These are phyloP conservation scores for Dacryopinax spathularia DNA, from an alignment of 768 basidiomycete species.

Conservation along the genomic window DNA sequence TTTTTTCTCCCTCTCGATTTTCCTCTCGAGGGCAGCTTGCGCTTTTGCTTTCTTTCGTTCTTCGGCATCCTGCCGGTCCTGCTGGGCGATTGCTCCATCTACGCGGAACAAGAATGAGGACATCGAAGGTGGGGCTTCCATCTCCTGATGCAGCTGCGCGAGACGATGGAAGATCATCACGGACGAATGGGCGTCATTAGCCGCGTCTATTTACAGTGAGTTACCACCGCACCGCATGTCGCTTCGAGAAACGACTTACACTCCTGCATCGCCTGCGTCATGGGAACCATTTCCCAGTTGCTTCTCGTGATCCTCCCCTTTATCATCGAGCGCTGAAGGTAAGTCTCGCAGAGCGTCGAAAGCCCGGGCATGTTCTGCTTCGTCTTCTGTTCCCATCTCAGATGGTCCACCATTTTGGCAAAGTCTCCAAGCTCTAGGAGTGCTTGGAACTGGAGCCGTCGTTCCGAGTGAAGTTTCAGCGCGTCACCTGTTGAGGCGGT, in stretches of 20 bases:
- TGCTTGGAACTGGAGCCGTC: neutral
- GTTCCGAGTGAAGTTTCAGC: neutral
- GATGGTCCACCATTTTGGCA: neutral
- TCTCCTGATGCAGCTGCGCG: neutral
- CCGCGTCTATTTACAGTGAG: neutral
- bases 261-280: neutral
- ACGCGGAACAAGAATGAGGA: neutral
- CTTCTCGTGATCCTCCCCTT: neutral
- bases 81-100: neutral
- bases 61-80: neutral
- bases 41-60: neutral
- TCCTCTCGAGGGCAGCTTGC: neutral
- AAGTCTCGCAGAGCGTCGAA: neutral
- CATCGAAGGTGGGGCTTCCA: neutral
- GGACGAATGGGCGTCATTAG: neutral
- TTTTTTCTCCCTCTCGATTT: neutral
- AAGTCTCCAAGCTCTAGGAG: slow-evolving; percentile 4
- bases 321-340: neutral
- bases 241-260: neutral
- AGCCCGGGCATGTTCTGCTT: neutral
- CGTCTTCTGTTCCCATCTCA: neutral
- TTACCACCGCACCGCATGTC: neutral
- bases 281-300: neutral
- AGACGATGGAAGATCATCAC: neutral
- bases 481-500: slow-evolving; percentile 3